Evolutionary conservation across 495 filamentous ascomycete species (phyloP), one percentile per base, ranked within the genome.

Genomic region (Hyaloscypha variabilis): DNA sequence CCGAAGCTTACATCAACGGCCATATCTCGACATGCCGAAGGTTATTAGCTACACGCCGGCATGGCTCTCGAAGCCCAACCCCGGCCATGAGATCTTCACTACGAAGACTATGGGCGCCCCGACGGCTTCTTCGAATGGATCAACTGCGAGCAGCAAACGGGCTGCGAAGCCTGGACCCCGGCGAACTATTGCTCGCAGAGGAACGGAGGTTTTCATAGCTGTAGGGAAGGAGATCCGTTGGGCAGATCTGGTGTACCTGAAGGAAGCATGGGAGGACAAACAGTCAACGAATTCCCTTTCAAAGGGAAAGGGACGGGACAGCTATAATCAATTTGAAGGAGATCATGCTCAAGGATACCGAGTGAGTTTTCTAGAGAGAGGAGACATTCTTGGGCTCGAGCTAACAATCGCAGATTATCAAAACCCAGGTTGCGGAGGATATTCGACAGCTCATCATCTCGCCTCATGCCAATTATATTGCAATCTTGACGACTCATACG

Each of bases 201-300:
- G 87, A 51, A 90, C 89, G 31, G 90, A 97, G 69, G 79, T 96
- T 1, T 96, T 97, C 73, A 87, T 90, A 1, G 92, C 91, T 17
- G 87, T 90, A 14, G 92, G 91, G 30, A 94, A 89, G 68, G 87
- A 96, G 74, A 91, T 97, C 42, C 82, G 92, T 72, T 97, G 93
- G 93, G 87, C 89, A 8, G 89, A 94, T 76, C 79, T 97, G 10
- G 83, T 83, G 46, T 81, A 83, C 63, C 76, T 97, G 60, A 94
- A 93, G 75, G 87, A 93, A 69, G 81, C 85, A 70, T 91, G 86
- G 82, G 83, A 70, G 34, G 62, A 70, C 85, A 70, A 80, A 82
- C 67, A 80, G 28, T 39, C 23, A 29, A 79, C 78, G 72, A 70
- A 69, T 69, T 42, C 46, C 10, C 65, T 69, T 19, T 65, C 67